Conservation (phyloP, 148 eudicot species). For the Arctostaphylos glauca region DNA sequence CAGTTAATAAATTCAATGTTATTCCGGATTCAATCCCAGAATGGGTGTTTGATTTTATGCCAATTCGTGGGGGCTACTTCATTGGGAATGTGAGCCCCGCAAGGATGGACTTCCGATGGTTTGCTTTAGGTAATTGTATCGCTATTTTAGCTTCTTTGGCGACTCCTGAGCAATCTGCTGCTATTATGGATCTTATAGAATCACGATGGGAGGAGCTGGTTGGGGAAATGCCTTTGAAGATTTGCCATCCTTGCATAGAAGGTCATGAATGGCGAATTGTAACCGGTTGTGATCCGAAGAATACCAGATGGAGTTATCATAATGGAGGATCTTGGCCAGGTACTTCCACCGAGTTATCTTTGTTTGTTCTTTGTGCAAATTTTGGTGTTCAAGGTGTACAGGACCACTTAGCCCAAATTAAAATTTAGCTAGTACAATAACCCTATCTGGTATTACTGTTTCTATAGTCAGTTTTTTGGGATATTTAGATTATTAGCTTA, state of each 20-base stretch:
- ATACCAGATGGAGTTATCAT: slow-evolving; percentile 98
- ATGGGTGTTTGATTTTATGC: slow-evolving; percentile 97
- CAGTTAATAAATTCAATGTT: slow-evolving; percentile 89
- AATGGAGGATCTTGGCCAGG: slow-evolving; percentile 99
- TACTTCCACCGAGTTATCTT: slow-evolving; percentile 23
- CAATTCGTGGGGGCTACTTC: slow-evolving; percentile 90
- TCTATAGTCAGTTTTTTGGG: neutral
- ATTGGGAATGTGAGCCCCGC: slow-evolving; percentile 97
- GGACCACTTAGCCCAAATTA: neutral
- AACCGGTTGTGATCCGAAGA: slow-evolving; percentile 97
- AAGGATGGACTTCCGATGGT: slow-evolving; percentile 97
- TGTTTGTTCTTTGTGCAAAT: slow-evolving; percentile 14
- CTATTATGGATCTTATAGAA: slow-evolving; percentile 96
- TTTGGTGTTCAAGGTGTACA: neutral
- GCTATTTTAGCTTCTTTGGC: slow-evolving; percentile 92
- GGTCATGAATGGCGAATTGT: slow-evolving; percentile 95
- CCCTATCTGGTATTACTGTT: neutral
- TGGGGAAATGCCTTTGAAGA: slow-evolving; percentile 94
- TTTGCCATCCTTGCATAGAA: slow-evolving; percentile 86
- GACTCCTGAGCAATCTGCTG: slow-evolving; percentile 91
- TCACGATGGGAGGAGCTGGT: slow-evolving; percentile 95
- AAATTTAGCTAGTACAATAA: neutral
- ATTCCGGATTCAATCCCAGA: slow-evolving; percentile 98
- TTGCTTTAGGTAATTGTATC: slow-evolving; percentile 89
- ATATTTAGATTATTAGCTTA: neutral